These are phyloP conservation scores for Przewalskia tangutica DNA, from an alignment of 257 asterid species.

Conservation along the genomic window DNA sequence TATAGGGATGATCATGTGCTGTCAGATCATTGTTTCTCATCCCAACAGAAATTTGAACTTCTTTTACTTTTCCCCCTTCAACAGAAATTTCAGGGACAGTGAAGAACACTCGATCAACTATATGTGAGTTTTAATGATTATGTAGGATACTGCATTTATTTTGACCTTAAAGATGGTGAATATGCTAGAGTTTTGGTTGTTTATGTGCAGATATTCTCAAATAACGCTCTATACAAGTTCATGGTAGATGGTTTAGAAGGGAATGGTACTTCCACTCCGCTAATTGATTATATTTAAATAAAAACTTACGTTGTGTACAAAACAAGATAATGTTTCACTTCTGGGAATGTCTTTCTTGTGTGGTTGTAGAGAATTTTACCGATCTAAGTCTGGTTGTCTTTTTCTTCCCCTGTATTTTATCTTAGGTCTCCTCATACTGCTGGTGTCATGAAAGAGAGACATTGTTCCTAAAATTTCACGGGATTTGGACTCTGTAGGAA, in stretches of 20 bases:
- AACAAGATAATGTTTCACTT: background rate
- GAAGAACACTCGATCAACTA: background rate
- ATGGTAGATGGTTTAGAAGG: background rate
- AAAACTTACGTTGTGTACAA: background rate
- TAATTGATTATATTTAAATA: background rate
- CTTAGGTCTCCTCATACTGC: background rate
- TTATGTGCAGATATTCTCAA: background rate
- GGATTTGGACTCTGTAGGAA: background rate
- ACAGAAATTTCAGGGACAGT: background rate
- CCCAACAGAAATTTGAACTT: background rate
- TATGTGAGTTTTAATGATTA: background rate
- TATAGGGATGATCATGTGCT: background rate
- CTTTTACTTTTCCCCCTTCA: background rate
- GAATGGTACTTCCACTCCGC: background rate
- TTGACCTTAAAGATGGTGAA: background rate
- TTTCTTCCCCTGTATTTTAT: background rate
- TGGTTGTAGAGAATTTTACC: background rate
- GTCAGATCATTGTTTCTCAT: background rate
- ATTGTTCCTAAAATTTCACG: background rate
- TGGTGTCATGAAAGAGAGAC: background rate
- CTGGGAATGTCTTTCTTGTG: background rate
- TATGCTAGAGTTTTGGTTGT: background rate
- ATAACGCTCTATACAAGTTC: background rate
- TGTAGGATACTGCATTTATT: background rate
- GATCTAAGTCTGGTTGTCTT: background rate